These are phyloP conservation scores for Solioccasus polychromus DNA, from an alignment of 768 basidiomycete genomes.

Conservation along the genomic window DNA sequence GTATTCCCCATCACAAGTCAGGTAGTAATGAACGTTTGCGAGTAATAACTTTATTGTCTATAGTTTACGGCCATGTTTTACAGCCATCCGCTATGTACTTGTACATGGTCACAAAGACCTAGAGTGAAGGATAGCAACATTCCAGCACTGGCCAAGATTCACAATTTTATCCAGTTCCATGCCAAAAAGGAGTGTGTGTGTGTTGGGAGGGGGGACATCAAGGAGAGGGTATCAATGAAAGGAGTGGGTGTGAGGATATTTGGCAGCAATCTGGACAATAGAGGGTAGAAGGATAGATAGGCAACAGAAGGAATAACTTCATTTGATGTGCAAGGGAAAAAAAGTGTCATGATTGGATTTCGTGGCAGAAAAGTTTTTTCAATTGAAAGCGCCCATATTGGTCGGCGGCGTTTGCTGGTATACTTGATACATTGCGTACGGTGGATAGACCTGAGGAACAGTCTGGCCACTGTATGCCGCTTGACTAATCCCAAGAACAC, in stretches of 20 bases:
- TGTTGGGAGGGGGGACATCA: no score
- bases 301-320: conserved; percentile 32
- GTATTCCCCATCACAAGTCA: conserved; percentile 51
- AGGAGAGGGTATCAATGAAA: conserved; percentile 29
- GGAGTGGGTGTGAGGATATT: conserved; percentile 20
- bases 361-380: conserved; percentile 32
- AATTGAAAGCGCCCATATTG: conserved; percentile 74
- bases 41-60: conserved; percentile 29
- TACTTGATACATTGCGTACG: conserved; percentile 76
- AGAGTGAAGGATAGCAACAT: conserved; percentile 30
- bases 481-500: conserved; percentile 63
- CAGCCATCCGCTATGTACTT: conserved; percentile 39
- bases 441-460: conserved; percentile 67
- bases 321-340: conserved; percentile 27
- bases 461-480: conserved; percentile 61
- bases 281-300: conserved; percentile 31
- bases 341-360: conserved; percentile 41
- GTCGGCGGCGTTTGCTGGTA: conserved; percentile 77
- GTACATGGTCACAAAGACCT: conserved; percentile 37
- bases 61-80: conserved; percentile 34
- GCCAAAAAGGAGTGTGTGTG: conserved; percentile 25
- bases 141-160: conserved; percentile 31
- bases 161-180: conserved; percentile 21
- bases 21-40: background rate
- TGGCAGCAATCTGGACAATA: conserved; percentile 26